Conservation (phyloP, 768 basidiomycete species). For the Suillus sp. region DNA sequence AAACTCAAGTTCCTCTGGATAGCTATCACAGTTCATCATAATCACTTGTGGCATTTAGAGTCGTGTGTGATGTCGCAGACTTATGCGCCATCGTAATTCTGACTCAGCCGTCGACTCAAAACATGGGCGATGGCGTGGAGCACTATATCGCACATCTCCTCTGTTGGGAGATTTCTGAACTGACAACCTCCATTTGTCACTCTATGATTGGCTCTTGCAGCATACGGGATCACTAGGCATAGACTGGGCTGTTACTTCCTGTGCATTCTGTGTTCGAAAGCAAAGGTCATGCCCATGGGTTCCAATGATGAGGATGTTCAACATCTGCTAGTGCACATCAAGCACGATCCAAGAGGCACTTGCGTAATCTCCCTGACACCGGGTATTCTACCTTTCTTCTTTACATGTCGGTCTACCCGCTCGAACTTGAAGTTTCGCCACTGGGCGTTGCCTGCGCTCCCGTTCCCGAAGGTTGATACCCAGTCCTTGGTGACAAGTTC, state of each 20-base stretch:
- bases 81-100: constrained; percentile 41
- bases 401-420: constrained; percentile 46
- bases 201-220: constrained; percentile 68
- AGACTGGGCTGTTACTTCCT: constrained; percentile 74
- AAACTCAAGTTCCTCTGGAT: constrained; percentile 37
- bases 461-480: constrained; percentile 58
- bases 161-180: constrained; percentile 68
- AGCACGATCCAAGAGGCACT: constrained; percentile 10
- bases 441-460: constrained; percentile 65
- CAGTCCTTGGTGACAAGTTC: constrained; percentile 58
- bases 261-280: constrained; percentile 68
- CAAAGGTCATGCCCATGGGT: constrained; percentile 56
- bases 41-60: constrained; percentile 49
- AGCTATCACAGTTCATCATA: constrained; percentile 43
- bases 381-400: constrained; percentile 51
- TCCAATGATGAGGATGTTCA: constrained; percentile 20
- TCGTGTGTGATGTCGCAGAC: constrained; percentile 47
- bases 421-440: constrained; percentile 46
- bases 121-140: constrained; percentile 62
- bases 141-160: constrained; percentile 54
- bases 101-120: constrained; percentile 30
- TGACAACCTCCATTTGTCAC: constrained; percentile 60
- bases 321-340: constrained; percentile 4
- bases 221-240: constrained; percentile 57
- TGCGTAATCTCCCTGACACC: constrained; percentile 38